Base-by-base conservation (phyloP, 768 basidiomycete genomes). In the Auriscalpium vulgare region DNA sequence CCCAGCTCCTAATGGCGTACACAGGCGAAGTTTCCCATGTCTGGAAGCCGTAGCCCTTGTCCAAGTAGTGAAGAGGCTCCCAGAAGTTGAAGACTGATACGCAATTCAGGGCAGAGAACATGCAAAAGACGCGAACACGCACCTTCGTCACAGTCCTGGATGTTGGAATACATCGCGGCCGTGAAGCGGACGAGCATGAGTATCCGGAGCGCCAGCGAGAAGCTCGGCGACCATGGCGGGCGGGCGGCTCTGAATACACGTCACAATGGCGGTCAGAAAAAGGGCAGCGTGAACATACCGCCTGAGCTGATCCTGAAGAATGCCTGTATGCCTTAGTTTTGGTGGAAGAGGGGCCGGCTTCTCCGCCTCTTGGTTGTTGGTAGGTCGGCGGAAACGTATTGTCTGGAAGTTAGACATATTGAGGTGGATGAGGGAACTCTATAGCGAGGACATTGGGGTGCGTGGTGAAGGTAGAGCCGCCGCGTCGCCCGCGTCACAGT, bases 101-200 rank as follows among this genome's bases (percentile, higher is more conserved):
- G 48, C 37, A 49, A 17, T 35, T n/a, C 48, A 51, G 49, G 14
- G n/a, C 23, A 11, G 51, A 16, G 7, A 7, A 6, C n/a, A 13
- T n/a, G 35, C 36, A 61, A 10, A 44, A 37, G n/a, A 34, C 10
- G 16, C 14, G n/a, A 29, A 21, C 8, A 62, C 72, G 58, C 53
- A 93, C 95, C 94, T 82, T 99, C 97, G 66, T 99, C 97, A 60
- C 97, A 98, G 67, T 98, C 97, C 64, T 85, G 83, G 55, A 95
- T 90, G 62, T 92, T 92, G 11, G 88, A 82, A 67, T 98, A 98
- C 94, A 99, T 97, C 2, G 94, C 97, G 1, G 80, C 85, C 23
- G 82, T 72, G 35, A 94, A 78, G 17, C 97, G 82, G 16, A 97
- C 66, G 14, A 98, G 78, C 50, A 97, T 72, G 43, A 97, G 67